Percentiles rank a stretch among this genome's conserved stretches.
These are phyloP conservation scores for Emericellopsis atlantica DNA, from an alignment of 2,329 filamentous ascomycete genomes.

Conservation along the genomic window DNA sequence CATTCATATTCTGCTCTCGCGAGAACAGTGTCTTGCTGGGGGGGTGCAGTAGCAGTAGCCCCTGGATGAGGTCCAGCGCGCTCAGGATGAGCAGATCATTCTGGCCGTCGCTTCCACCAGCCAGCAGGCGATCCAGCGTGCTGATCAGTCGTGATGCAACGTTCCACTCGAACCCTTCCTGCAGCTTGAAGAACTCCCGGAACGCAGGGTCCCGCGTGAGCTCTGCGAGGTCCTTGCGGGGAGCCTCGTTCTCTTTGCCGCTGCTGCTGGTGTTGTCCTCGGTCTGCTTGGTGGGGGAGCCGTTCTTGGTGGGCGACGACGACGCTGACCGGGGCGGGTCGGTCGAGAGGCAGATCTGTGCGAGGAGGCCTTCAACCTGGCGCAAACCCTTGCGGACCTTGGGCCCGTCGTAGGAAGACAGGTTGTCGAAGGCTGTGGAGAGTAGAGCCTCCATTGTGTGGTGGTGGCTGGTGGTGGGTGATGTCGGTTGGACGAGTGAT, in stretches of 20 bases:
- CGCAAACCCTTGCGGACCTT: constrained; percentile 90
- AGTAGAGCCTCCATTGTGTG: constrained; percentile 75
- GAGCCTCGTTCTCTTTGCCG: constrained; percentile 26
- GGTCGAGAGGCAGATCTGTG: constrained; percentile 76
- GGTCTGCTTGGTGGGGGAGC: not conserved
- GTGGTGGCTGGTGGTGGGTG: not conserved
- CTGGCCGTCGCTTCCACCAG: constrained; percentile 67
- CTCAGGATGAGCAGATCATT: constrained; percentile 84
- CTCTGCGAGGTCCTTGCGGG: constrained; percentile 52
- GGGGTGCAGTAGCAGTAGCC: constrained; percentile 76
- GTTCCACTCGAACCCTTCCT: constrained; percentile 98
- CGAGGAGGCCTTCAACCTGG: constrained; percentile 86
- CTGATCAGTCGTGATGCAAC: constrained; percentile 76
- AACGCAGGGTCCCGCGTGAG: constrained; percentile 78
- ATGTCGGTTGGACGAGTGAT: constrained; percentile 2
- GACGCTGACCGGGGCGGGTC: not conserved
- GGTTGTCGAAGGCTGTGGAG: constrained; percentile 89
- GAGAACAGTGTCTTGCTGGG: constrained; percentile 79
- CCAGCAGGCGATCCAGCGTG: constrained; percentile 75
- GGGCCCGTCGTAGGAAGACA: constrained; percentile 78
- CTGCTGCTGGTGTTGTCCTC: not conserved
- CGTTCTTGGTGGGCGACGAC: not conserved
- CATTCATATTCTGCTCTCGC: constrained; percentile 89
- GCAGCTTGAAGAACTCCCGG: constrained; percentile 88
- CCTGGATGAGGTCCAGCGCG: constrained; percentile 81